These are phyloP conservation scores for Sporothrix brunneoviolacea DNA, from an alignment of 2,329 filamentous ascomycete species.

Conservation along the genomic window DNA sequence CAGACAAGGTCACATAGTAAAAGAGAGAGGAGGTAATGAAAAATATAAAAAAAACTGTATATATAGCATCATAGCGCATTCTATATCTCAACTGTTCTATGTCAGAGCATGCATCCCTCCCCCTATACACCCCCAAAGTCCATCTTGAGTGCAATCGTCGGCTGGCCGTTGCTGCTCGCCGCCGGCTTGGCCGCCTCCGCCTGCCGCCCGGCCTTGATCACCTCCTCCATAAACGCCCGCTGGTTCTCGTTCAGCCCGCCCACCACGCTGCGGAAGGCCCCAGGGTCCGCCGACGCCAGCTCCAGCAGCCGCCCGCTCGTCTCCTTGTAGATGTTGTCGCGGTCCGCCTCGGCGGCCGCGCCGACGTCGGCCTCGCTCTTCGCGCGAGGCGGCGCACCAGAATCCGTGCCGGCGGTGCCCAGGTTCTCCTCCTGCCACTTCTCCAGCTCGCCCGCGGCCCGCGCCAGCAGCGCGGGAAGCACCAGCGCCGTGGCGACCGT, in stretches of 20 bases:
- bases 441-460: constrained; percentile 47
- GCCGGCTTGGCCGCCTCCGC: constrained; percentile 22
- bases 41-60: neutral
- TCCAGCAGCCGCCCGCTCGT: constrained; percentile 73
- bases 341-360: constrained; percentile 26
- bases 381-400: neutral
- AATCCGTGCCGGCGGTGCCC: too few species aligned
- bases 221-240: constrained; percentile 71
- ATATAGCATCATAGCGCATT: neutral
- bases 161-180: constrained; percentile 45
- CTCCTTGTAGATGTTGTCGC: constrained; percentile 57
- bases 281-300: constrained; percentile 68
- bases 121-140: constrained; percentile 57
- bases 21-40: neutral
- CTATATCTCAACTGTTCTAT: neutral
- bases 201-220: constrained; percentile 59
- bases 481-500: constrained; percentile 66
- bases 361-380: constrained; percentile 33
- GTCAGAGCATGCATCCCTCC: too few species aligned
- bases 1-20: neutral
- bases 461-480: constrained; percentile 67
- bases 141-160: constrained; percentile 92
- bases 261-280: constrained; percentile 68
- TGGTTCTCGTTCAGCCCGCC: constrained; percentile 62
- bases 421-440: constrained; percentile 35